Percentiles rank a stretch among this genome's conserved stretches.
Conservation (phyloP, 208 protist genomes). For the Leptomonas seymouri region DNA sequence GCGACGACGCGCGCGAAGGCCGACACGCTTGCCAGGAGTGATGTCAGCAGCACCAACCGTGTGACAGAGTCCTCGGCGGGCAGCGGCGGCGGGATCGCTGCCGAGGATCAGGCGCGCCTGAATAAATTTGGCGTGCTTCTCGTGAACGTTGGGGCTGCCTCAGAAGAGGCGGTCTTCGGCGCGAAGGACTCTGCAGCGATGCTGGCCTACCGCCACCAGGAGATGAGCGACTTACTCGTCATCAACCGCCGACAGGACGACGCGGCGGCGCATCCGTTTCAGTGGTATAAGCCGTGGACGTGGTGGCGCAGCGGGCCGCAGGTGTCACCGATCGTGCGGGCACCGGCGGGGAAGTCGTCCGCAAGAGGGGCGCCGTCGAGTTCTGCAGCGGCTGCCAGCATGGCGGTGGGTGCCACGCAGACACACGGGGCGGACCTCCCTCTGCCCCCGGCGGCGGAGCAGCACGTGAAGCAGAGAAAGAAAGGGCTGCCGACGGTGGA, state of each 20-base stretch:
- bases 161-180: slow-evolving; percentile 63
- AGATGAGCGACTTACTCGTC: slow-evolving; percentile 59
- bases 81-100: slow-evolving; percentile 5
- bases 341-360: neutral
- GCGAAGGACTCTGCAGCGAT: slow-evolving; percentile 32
- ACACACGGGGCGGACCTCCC: slow-evolving; percentile 9
- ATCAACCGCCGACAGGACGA: slow-evolving; percentile 62
- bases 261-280: slow-evolving; percentile 35
- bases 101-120: slow-evolving; percentile 44
- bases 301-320: slow-evolving; percentile 59
- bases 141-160: slow-evolving; percentile 57
- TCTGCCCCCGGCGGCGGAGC: slow-evolving; percentile 6
- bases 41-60: neutral
- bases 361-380: neutral
- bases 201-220: slow-evolving; percentile 22
- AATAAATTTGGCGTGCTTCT: slow-evolving; percentile 67
- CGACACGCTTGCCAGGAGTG: neutral
- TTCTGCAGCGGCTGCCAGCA: slow-evolving; percentile 5
- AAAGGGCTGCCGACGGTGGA: slow-evolving; percentile 53
- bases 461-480: slow-evolving; percentile 28
- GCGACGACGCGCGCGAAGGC: neutral
- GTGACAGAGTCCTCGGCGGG: too few species aligned
- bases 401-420: slow-evolving; percentile 1
- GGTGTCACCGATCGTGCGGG: slow-evolving; percentile 43
- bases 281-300: slow-evolving; percentile 77